Percentiles rank a stretch among this genome's conserved stretches.
Evolutionary conservation across 179 eudicot species (phyloP).

Genomic region (Nepenthes alata): DNA sequence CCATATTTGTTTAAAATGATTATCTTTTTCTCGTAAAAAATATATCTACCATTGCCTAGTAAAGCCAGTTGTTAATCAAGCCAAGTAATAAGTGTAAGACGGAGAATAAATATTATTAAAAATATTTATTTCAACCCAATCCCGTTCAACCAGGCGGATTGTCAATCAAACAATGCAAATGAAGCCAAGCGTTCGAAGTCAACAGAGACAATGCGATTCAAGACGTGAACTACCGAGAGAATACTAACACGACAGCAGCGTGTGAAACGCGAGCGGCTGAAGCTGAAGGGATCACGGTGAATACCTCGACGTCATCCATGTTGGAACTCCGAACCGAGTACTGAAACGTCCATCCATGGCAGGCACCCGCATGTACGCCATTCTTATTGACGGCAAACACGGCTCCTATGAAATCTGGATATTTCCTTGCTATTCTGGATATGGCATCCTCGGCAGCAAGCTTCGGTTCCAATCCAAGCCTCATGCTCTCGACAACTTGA

Average conservation of each 20-base stretch:
- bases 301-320: conserved; percentile 67
- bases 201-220: no score
- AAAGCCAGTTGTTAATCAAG: no score
- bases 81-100: no score
- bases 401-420: conserved; percentile 76
- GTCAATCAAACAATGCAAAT: no score
- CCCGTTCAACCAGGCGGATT: no score
- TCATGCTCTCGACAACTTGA: conserved; percentile 94
- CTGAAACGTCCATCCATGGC: conserved; percentile 94
- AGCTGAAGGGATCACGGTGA: conserved; percentile 28
- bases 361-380: conserved; percentile 82
- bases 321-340: conserved; percentile 64
- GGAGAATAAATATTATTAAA: no score
- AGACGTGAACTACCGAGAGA: background rate
- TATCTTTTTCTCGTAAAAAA: no score
- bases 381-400: conserved; percentile 62
- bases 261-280: background rate
- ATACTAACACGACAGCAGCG: background rate
- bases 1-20: no score
- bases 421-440: conserved; percentile 64
- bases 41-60: no score
- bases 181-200: no score
- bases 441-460: conserved; percentile 82
- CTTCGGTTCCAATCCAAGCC: conserved; percentile 78
- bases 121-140: no score